phyloP scores from a whole-genome alignment of 306 rosid genomes.

The Mimosa bimucronata region DNA sequence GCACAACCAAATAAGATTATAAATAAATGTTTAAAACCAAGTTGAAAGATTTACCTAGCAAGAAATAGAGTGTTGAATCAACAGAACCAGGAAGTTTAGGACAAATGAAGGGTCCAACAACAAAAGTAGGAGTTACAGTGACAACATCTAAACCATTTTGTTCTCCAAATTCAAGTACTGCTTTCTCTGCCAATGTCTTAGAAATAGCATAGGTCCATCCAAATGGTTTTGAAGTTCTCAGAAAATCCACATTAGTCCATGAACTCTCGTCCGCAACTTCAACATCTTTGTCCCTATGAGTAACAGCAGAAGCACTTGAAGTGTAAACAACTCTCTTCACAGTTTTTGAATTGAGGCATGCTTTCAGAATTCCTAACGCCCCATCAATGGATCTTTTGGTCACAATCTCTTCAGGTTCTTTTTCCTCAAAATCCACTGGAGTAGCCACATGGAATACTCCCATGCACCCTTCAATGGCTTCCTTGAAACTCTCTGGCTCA shows the following conservation, averaged over 20 bases:
- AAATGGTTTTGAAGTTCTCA: not conserved
- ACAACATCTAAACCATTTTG: constrained; percentile 50
- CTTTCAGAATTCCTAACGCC: constrained; percentile 46
- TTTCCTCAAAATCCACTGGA: constrained; percentile 28
- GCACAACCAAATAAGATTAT: not conserved
- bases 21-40: not conserved
- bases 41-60: constrained; percentile 30
- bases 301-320: constrained; percentile 36
- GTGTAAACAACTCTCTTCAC: constrained; percentile 57
- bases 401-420: constrained; percentile 41
- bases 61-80: constrained; percentile 8
- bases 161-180: constrained; percentile 48
- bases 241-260: constrained; percentile 47
- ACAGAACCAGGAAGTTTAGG: constrained; percentile 45
- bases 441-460: constrained; percentile 50
- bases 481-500: constrained; percentile 42
- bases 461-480: constrained; percentile 48
- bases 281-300: not conserved
- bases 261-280: constrained; percentile 44
- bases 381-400: constrained; percentile 46
- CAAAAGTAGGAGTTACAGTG: constrained; percentile 45
- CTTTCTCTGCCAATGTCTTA: constrained; percentile 53
- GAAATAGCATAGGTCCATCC: constrained; percentile 38
- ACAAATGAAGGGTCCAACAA: constrained; percentile 57
- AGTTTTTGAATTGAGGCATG: constrained; percentile 38